These are phyloP conservation scores for Ceratorhiza oryzae-sativae DNA, from an alignment of 1,284 basidiomycete genomes.

Conservation along the genomic window DNA sequence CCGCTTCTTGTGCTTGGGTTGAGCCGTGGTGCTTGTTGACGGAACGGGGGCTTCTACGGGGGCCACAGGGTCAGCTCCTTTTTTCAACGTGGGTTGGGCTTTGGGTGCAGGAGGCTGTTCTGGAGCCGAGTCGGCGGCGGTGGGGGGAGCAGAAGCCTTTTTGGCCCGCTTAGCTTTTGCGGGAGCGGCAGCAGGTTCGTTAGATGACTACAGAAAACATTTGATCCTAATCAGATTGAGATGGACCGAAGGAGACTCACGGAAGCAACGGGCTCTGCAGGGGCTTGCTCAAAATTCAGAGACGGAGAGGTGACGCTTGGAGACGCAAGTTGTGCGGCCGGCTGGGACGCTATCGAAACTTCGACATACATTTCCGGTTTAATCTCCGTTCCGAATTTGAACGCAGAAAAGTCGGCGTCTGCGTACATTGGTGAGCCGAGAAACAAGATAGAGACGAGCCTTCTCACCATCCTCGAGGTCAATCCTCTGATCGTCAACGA, in stretches of 20 bases:
- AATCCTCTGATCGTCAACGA: slow-evolving; percentile 61
- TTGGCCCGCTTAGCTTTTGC: slow-evolving; percentile 15
- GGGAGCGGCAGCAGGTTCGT: neutral
- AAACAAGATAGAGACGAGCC: neutral
- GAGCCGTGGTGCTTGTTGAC: neutral
- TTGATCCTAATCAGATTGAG: neutral
- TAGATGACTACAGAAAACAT: neutral
- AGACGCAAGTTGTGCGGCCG: slow-evolving; percentile 23
- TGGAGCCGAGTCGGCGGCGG: neutral
- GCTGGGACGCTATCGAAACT: slow-evolving; percentile 4
- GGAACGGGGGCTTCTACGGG: neutral
- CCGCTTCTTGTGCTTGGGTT: slow-evolving; percentile 18
- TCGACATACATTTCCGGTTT: slow-evolving; percentile 24
- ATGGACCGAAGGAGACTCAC: neutral
- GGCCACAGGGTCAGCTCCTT: neutral
- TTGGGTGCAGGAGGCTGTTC: neutral
- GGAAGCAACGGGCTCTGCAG: slow-evolving; percentile 6
- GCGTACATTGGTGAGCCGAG: slow-evolving; percentile 11
- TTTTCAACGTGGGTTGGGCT: neutral
- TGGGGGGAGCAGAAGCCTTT: slow-evolving; percentile 7
- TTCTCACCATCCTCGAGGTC: slow-evolving; percentile 74
- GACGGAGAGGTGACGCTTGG: slow-evolving; percentile 29
- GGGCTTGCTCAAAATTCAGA: slow-evolving; percentile 7
- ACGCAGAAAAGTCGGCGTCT: slow-evolving; percentile 30
- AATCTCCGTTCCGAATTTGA: slow-evolving; percentile 6